phyloP scores from a whole-genome alignment of 179 eudicot genomes.

The Beta macrorhiza region DNA sequence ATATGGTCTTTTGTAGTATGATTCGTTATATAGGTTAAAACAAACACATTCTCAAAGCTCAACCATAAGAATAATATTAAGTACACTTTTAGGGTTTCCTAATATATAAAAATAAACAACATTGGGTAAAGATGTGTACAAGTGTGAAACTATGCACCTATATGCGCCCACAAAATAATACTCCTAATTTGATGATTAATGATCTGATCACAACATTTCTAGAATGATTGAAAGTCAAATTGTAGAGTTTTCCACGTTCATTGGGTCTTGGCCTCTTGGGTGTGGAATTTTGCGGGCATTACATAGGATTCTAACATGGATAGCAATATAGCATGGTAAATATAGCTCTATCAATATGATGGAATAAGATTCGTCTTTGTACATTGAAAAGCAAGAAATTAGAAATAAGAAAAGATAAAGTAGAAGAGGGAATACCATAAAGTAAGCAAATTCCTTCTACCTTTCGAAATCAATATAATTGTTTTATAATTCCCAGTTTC shows the following conservation, averaged over 20 bases:
- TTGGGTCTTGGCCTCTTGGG: no score
- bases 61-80: no score
- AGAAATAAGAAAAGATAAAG: not conserved
- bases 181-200: not conserved
- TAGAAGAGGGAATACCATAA: slow-evolving; percentile 11
- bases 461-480: not conserved
- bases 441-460: slow-evolving; percentile 18
- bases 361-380: slow-evolving; percentile 26
- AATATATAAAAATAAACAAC: no score
- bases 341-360: slow-evolving; percentile 4
- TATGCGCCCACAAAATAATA: not conserved
- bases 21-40: no score
- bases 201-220: no score
- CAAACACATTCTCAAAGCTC: no score
- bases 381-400: not conserved
- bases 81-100: no score
- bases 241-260: slow-evolving; percentile 13
- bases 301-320: not conserved
- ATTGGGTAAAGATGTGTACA: not conserved
- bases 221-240: slow-evolving; percentile 10
- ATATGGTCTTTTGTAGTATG: no score
- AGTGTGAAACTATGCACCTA: not conserved
- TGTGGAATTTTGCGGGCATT: no score
- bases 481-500: no score
- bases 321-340: not conserved